Conservation (phyloP, 352 stramenopile species). For the Aphanomyces invadans region DNA sequence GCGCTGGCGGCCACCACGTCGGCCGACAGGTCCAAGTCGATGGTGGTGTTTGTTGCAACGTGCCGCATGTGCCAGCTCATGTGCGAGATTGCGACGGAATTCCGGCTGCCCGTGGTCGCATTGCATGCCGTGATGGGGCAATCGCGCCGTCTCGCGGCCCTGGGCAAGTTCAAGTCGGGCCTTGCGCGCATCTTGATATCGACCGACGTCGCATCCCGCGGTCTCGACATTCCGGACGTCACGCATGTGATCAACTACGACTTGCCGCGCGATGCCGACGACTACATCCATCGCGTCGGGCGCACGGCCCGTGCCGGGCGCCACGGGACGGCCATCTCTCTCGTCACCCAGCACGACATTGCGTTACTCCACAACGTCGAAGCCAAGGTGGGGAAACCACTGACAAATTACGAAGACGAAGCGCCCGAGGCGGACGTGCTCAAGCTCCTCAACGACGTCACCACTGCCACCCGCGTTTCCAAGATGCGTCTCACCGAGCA, state of each 20-base stretch:
- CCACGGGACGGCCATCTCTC: conserved; percentile 86
- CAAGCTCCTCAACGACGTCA: conserved; percentile 91
- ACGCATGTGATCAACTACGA: conserved; percentile 98
- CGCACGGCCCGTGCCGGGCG: conserved; percentile 90
- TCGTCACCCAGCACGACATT: conserved; percentile 94
- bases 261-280: conserved; percentile 89
- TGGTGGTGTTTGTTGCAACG: conserved; percentile 97
- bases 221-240: conserved; percentile 94
- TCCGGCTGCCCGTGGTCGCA: conserved; percentile 90
- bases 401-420: conserved; percentile 83
- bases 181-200: conserved; percentile 91
- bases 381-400: conserved; percentile 77
- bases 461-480: conserved; percentile 88
- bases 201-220: conserved; percentile 95
- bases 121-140: conserved; percentile 96
- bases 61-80: conserved; percentile 94
- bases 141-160: conserved; percentile 86
- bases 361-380: conserved; percentile 94
- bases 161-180: conserved; percentile 97
- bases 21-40: conserved; percentile 40
- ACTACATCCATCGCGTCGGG: conserved; percentile 98
- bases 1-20: conserved; percentile 20
- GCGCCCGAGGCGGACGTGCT: conserved; percentile 90
- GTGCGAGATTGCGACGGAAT: conserved; percentile 88
- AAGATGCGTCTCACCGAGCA: conserved; percentile 88